phyloP scores from a whole-genome alignment of 495 filamentous ascomycete genomes.

The Penicillium steckii region DNA sequence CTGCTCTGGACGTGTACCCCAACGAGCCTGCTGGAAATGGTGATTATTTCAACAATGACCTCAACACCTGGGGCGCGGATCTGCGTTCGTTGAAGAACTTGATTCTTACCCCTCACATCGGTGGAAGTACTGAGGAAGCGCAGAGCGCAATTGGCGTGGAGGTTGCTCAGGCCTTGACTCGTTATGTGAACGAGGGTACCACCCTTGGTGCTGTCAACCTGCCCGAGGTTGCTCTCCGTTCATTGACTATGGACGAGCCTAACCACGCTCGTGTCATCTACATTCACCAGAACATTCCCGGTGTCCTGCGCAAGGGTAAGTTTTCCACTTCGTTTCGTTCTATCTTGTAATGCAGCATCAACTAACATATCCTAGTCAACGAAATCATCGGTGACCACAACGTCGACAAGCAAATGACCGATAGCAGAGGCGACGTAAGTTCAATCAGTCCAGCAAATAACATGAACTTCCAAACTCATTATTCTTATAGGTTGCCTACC shows the following conservation, averaged over 20 bases:
- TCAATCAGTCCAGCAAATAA: no score
- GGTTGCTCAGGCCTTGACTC: constrained; percentile 80
- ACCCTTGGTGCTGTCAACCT: constrained; percentile 93
- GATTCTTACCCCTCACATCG: constrained; percentile 94
- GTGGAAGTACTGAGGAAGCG: constrained; percentile 96
- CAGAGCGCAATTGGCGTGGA: constrained; percentile 96
- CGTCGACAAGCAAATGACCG: constrained; percentile 97
- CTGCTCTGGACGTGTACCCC: constrained; percentile 94
- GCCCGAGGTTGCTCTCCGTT: constrained; percentile 87
- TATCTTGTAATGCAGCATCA: no score
- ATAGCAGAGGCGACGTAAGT: constrained; percentile 83
- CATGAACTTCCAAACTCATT: neutral
- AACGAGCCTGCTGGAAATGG: constrained; percentile 92
- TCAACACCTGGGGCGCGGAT: constrained; percentile 86
- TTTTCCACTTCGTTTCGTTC: constrained; percentile 4
- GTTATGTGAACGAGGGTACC: constrained; percentile 89
- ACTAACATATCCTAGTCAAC: no score
- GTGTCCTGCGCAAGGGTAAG: constrained; percentile 80
- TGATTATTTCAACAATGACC: constrained; percentile 83
- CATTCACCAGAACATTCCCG: constrained; percentile 93
- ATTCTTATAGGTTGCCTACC: constrained; percentile 74
- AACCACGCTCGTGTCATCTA: constrained; percentile 90
- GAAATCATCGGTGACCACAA: constrained; percentile 92
- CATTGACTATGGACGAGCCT: constrained; percentile 80
- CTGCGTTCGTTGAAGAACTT: constrained; percentile 85